Conservation (phyloP, 2,329 filamentous ascomycete genomes). For the Aspergillus sp. region DNA sequence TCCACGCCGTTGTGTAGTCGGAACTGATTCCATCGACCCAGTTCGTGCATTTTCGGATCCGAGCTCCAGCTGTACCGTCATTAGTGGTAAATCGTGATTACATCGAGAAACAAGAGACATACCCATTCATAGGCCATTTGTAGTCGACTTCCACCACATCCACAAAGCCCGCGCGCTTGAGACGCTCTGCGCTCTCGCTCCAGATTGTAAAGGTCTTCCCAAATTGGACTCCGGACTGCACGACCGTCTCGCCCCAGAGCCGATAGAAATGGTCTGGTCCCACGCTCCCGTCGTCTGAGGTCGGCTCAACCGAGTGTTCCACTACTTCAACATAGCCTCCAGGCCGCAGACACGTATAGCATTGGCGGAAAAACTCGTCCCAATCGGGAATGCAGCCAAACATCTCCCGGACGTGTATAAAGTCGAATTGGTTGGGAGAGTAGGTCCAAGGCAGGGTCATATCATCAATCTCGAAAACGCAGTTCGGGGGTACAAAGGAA, state of each 20-base stretch:
- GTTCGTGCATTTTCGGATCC: conserved; percentile 16
- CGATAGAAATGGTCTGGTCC: conserved; percentile 12
- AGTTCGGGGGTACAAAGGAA: conserved; percentile 40
- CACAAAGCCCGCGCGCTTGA: conserved; percentile 21
- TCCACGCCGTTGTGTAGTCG: conserved; percentile 14
- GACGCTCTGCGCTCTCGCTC: conserved; percentile 11
- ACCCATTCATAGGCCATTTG: conserved; percentile 18
- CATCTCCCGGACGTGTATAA: conserved; percentile 42
- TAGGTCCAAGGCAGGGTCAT: conserved; percentile 38
- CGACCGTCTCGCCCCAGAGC: conserved; percentile 12
- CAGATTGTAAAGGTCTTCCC: conserved; percentile 29
- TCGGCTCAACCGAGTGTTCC: conserved; percentile 27
- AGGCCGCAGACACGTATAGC: conserved; percentile 16
- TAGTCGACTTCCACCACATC: conserved; percentile 16
- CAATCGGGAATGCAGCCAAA: conserved; percentile 43
- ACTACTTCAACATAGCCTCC: conserved; percentile 37
- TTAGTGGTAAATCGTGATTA: background rate
- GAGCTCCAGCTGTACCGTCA: conserved; percentile 12
- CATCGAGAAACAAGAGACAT: background rate
- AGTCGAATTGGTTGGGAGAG: conserved; percentile 32
- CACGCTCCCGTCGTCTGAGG: conserved; percentile 14
- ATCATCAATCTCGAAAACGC: conserved; percentile 44
- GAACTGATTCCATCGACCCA: conserved; percentile 17
- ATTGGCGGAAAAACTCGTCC: conserved; percentile 32
- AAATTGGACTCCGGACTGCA: conserved; percentile 10